Percentiles rank a stretch among this genome's conserved stretches.
These are phyloP conservation scores for Wallemia hederae DNA, from an alignment of 1,284 basidiomycete species.

Conservation along the genomic window DNA sequence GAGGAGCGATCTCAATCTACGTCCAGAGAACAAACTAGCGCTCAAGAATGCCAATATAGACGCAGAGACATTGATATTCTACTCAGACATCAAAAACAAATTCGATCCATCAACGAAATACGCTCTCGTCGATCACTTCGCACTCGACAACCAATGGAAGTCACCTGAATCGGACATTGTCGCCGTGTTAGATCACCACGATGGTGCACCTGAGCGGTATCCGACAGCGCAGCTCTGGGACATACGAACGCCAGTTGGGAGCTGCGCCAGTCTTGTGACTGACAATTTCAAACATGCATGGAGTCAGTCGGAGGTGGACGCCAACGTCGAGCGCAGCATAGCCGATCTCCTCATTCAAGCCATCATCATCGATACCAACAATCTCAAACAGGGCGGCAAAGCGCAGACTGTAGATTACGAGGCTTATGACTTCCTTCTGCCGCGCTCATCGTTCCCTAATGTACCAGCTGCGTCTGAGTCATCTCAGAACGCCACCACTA, in stretches of 20 bases:
- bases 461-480: not conserved
- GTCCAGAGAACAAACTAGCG: constrained; percentile 60
- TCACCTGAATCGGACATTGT: constrained; percentile 25
- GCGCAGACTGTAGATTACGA: constrained; percentile 31
- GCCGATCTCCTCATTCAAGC: constrained; percentile 48
- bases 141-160: constrained; percentile 25
- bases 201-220: constrained; percentile 20
- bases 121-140: constrained; percentile 71
- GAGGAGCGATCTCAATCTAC: constrained; percentile 37
- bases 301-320: constrained; percentile 6
- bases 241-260: constrained; percentile 7
- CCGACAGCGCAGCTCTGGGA: not conserved
- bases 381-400: constrained; percentile 42
- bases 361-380: constrained; percentile 54
- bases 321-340: constrained; percentile 16
- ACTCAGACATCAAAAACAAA: constrained; percentile 15
- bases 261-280: constrained; percentile 7
- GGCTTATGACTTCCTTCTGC: constrained; percentile 29
- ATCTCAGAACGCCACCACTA: constrained; percentile 9
- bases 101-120: constrained; percentile 19
- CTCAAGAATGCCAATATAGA: constrained; percentile 31
- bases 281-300: constrained; percentile 4
- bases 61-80: constrained; percentile 16
- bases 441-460: constrained; percentile 7
- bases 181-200: constrained; percentile 72